Evolutionary conservation across 805 yeast genomes (phyloP), one percentile per base, ranked within the genome.

Genomic region (Saccharomycopsis vini): DNA sequence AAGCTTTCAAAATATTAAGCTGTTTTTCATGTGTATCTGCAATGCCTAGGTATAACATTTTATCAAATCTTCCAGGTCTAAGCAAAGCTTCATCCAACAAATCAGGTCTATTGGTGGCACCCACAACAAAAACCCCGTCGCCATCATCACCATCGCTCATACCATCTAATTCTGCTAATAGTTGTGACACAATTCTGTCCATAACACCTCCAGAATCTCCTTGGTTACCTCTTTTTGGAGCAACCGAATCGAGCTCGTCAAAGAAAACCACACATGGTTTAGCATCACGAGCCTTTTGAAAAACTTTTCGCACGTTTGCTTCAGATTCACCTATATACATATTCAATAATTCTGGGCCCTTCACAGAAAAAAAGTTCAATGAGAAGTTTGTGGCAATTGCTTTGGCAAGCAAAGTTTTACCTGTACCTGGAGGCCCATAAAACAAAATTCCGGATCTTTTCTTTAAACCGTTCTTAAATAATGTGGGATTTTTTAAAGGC

Each of bases 251-350:
- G 62, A 92, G 71, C 64, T 92, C 98, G 65, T 92, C 98, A 58
- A 92, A 92, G 62, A 92, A 92, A 15, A 92, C 88, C 16, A 92
- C 97, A 68, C 98, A 92, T 1, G 98, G 98, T 59, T 81, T 84
- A 12, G 97, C 96, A 62, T 92, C 98, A 43, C 97, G 70, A 0
- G 97, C 97, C 52, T 74, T 78, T 61, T 90, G 95, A 62, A 92
- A 92, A 1, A 92, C 96, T 42, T 86, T 73, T 47, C 98, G 77
- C 15, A 92, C 97, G 61, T 92, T 92, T 13, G 97, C 96, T 62
- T 92, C 98, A 2, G 95, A 85, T 62, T 92, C 98, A 60, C 98
- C 98, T 62, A 92, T 90, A 61, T 92, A 92, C 97, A 90, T 92
- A 60, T 92, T 92, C 54, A 92, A 69, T 46, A 92, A 69, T 62